These are phyloP conservation scores for Neoscytalidium dimidiatum DNA, from an alignment of 2,329 filamentous ascomycete species.

Conservation along the genomic window DNA sequence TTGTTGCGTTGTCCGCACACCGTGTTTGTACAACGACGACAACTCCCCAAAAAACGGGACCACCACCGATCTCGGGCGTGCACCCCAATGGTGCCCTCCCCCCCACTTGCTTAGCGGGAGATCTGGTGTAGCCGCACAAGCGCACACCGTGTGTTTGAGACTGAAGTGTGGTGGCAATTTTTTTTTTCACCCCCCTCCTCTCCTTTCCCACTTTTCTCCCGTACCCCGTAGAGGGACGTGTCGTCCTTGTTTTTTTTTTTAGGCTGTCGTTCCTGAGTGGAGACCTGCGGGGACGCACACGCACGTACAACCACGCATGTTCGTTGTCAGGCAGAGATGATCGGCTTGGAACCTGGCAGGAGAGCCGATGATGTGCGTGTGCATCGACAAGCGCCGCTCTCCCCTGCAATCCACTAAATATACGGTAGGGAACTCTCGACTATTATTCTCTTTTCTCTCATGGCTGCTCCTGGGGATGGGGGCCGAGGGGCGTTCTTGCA, in stretches of 20 bases:
- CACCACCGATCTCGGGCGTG: slow-evolving; percentile 6
- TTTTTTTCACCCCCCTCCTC: neutral
- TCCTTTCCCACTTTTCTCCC: too few relatives aligned
- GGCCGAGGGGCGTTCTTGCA: neutral
- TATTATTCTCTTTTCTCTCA: neutral
- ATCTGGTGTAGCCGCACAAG: slow-evolving; percentile 11
- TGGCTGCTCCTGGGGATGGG: neutral
- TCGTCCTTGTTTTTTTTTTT: too few relatives aligned
- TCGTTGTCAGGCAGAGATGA: too few relatives aligned
- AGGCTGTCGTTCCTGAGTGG: neutral
- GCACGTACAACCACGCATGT: too few relatives aligned
- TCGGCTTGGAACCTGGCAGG: neutral
- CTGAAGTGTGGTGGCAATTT: neutral
- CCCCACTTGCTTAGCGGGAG: neutral
- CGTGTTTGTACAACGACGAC: neutral
- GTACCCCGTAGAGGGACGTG: too few relatives aligned
- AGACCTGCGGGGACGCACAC: neutral
- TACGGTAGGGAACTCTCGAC: neutral
- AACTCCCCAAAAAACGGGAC: too few relatives aligned
- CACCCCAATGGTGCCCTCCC: too few relatives aligned
- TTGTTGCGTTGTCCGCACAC: too few relatives aligned
- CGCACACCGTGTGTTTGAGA: too few relatives aligned
- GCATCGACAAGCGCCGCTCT: neutral
- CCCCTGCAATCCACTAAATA: neutral
- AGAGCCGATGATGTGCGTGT: neutral